Evolutionary conservation across 176 grass and related monocot species (phyloP), one percentile per base, ranked within the genome.

Genomic region (Zea mays): DNA sequence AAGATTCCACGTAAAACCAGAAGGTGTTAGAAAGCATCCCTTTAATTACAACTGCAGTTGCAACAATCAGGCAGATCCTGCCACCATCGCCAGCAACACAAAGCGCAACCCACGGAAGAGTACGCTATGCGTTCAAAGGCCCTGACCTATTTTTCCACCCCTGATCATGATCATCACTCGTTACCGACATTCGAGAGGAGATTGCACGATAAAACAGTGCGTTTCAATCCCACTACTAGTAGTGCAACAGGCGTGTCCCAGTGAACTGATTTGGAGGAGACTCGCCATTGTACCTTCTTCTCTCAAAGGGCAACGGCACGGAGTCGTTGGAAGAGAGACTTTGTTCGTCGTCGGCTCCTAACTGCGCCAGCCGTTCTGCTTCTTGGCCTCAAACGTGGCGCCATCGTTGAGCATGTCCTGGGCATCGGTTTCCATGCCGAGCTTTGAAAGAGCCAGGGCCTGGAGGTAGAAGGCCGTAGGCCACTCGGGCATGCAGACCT

Each of bases 401-500:
- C 92, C 96, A 39, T 99, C 96, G 4, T 95, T 99, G 9, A 99
- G 92, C 96, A 99, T 99, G 70, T 99, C 96, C 72, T 95, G 92
- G 0, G 96, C 96, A 49, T 99, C 96, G 5, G 90, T 99, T 88
- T 99, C 96, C 96, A 99, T 99, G 45, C 96, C 92, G 1, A 99
- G 92, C 85, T 95, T 99, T 33, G 88, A 99, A 37, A 99, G 87
- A 44, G 92, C 96, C 69, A 99, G 92, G 19, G 96, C 92, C 87
- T 99, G 96, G 55, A 99, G 82, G 71, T 99, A 99, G 88, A 99
- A 99, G 2, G 96, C 86, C 0, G 96, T 95, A 27, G 96, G 92
- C 96, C 96, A 99, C 76, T 99, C 96, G 0, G 92, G 83, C 96
- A 99, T 93, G 92, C 90, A 99, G n/a, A 94, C 96, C 83, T 99